Evolutionary conservation across 2,329 filamentous ascomycete species (phyloP), one percentile per base, ranked within the genome.

Genomic region (Allantophomopsis cytisporea): DNA sequence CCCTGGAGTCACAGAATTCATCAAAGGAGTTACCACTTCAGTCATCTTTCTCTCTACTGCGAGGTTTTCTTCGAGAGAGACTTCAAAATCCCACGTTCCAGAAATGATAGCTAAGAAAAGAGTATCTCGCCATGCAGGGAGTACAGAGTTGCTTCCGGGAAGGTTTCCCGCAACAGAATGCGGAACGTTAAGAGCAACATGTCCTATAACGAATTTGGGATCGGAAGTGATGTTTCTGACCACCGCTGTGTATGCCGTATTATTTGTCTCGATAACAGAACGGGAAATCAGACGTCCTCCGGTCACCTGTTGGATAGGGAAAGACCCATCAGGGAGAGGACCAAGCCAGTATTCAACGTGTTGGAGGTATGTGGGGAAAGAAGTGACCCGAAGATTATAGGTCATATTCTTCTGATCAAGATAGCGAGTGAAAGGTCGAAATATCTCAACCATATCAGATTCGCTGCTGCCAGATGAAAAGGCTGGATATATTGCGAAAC

Each of bases 201-300:
- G 58, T 21, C 56, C 50, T 38, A 56, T 54, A 13, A 51, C 50
- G n/a, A 57, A 47, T 23, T 54, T 54, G 23, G 51, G 43, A 41
- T 55, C 49, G 23, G 51, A 43, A 15, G 54, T 57, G 41, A 60
- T 52, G 46, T 54, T 58, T 14, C 55, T 50, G 41, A 57, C 43
- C 5, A 48, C 50, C 10, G 45, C 43, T 37, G 43, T 41, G 14
- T 48, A 42, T 3, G 37, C 48, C 28, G 43, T 45, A 30, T 45
- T 47, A 33, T 49, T 49, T 36, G 51, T 41, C 15, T 47, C 40
- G 2, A 65, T 49, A 7, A 52, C 51, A 12, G 52, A 47, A 20
- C 60, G 53, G 12, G 63, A 60, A 17, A 69, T 55, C 7, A 69
- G 57, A 16, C 65, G 61, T 8, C 62, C 60, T 18, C 66, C 64